A percentile compares a stretch with the other conserved stretches of the same genome.
phyloP scores from a whole-genome alignment of 108 stramenopile species.

The Conticribra weissflogii region DNA sequence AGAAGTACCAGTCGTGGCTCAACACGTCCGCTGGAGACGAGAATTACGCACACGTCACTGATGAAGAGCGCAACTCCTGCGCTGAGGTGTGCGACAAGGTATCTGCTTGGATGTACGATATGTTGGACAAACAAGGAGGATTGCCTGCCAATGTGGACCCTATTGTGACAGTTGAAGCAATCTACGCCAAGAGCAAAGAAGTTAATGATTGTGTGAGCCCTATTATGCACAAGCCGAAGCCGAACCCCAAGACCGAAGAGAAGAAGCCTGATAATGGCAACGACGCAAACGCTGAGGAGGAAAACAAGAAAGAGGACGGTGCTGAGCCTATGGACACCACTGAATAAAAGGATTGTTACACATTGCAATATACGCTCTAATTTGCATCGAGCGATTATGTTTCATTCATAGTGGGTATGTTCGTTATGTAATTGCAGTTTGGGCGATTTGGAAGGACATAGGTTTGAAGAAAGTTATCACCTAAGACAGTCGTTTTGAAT shows the following conservation, averaged over 20 bases:
- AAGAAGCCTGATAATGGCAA: constrained; percentile 53
- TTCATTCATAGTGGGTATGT: too few relatives aligned
- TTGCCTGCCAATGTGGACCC: constrained; percentile 78
- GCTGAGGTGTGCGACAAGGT: constrained; percentile 70
- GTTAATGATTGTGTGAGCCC: constrained; percentile 74
- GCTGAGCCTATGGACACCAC: constrained; percentile 73
- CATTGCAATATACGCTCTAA: too few relatives aligned
- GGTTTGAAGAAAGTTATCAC: too few relatives aligned
- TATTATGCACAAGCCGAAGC: constrained; percentile 94
- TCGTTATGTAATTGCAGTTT: too few relatives aligned
- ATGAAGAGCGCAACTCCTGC: constrained; percentile 84
- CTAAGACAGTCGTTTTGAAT: too few relatives aligned
- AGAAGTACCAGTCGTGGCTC: constrained; percentile 86
- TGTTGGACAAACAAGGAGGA: constrained; percentile 89
- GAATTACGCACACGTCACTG: constrained; percentile 89
- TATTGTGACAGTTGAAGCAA: constrained; percentile 73
- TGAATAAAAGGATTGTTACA: too few relatives aligned
- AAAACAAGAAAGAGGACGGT: constrained; percentile 40
- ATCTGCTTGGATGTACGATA: constrained; percentile 93
- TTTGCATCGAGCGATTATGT: too few relatives aligned
- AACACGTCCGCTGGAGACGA: constrained; percentile 77
- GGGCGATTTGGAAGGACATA: too few relatives aligned
- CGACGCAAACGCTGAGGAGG: constrained; percentile 52
- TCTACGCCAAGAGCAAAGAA: constrained; percentile 72
- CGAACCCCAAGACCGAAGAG: constrained; percentile 75